Base-by-base conservation (phyloP, 23 red algal species). In the Agarophyton chilense region DNA sequence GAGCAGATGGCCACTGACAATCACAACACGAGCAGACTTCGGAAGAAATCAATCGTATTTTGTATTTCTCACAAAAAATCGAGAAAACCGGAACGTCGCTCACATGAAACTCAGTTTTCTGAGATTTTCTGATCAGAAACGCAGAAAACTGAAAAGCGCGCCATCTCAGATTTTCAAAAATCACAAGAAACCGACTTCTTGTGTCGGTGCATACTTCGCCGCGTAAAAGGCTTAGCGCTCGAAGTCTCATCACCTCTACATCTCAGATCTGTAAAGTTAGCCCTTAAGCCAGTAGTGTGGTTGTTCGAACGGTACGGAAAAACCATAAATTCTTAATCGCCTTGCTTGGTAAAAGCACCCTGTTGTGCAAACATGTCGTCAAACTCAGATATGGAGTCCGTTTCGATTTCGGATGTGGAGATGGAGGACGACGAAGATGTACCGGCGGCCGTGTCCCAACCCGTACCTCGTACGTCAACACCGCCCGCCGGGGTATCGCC, bases 331-430 rank as follows among this genome's bases (percentile, higher is more conserved):
- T 58, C 55, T 28, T 58, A 28, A 2, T 58, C 29, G 7, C 34
- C 3, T 41, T 42, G 34, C n/a, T n/a, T n/a, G n/a, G n/a, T n/a
- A n/a, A n/a, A n/a, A n/a, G n/a, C n/a, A n/a, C n/a, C n/a, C 2
- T 18, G 34, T 21, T 4, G 4, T 36, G 10, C 2, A 36, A 26
- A 36, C 34, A 70, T 70, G 64, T 36, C 64, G 14, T 70, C 64
- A 41, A 42, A 70, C 64, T 70, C 64, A 21, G 64, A 70, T 22
- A 70, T 70, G 64, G 64, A 70, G 38, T 70, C 64, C 64, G 64
- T 70, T 33, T 70, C 64, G 19, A 70, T 70, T 70, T 70, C 64
- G 21, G 64, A 70, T 10, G 34, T 70, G n/a, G 64, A 70, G 40
- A 40, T 42, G 64, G 64, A 70, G 28, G 64, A n/a, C 19, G 64